Conservation (phyloP, 768 basidiomycete genomes). For the Lactifluus hygrophoroides region DNA sequence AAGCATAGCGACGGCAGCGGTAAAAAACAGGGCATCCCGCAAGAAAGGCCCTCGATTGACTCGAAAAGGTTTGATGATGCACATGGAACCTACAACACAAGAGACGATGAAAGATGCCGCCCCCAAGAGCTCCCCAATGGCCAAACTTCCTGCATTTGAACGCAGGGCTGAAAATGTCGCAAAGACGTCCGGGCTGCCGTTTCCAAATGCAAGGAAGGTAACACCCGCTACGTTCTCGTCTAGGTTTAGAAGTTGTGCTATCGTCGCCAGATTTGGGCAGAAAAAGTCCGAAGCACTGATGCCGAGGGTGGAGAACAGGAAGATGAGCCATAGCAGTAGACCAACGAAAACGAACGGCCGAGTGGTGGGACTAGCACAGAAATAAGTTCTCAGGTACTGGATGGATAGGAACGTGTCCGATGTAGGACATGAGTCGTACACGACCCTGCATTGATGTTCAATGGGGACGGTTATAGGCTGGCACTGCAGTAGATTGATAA, state of each 20-base stretch:
- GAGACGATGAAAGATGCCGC: constrained; percentile 95
- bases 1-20: constrained; percentile 68
- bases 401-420: constrained; percentile 62
- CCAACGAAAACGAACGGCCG: constrained; percentile 55
- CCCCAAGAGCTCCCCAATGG: constrained; percentile 91
- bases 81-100: constrained; percentile 97
- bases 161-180: constrained; percentile 93
- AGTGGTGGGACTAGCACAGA: constrained; percentile 47
- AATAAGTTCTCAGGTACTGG: constrained; percentile 61
- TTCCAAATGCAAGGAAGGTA: constrained; percentile 94
- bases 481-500: constrained; percentile 39
- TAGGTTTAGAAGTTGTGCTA: constrained; percentile 75
- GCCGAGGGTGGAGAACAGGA: constrained; percentile 93
- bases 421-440: constrained; percentile 44
- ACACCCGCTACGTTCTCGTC: constrained; percentile 94
- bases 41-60: constrained; percentile 76
- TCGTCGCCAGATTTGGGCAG: constrained; percentile 89
- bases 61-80: constrained; percentile 89
- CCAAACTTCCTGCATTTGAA: constrained; percentile 74
- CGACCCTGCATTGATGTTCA: constrained; percentile 57
- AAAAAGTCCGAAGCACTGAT: constrained; percentile 97
- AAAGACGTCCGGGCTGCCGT: constrained; percentile 94
- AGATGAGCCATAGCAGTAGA: constrained; percentile 71
- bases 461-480: constrained; percentile 48
- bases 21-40: constrained; percentile 93